These are phyloP conservation scores for Rosa chinensis DNA, from an alignment of 306 rosid species.

Conservation along the genomic window DNA sequence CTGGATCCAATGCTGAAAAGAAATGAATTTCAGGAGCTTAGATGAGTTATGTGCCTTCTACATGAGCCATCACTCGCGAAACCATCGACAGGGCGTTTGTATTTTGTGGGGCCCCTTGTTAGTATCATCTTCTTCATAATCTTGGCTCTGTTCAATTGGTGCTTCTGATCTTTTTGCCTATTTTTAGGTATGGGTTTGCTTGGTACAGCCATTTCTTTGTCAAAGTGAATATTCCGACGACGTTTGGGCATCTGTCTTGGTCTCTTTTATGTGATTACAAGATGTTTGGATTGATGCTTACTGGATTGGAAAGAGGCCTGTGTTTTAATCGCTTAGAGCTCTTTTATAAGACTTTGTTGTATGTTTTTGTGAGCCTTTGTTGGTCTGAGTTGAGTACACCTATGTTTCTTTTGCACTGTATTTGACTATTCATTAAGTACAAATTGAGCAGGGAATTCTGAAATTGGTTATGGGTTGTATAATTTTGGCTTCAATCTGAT, in stretches of 20 bases:
- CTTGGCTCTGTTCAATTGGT: constrained; percentile 68
- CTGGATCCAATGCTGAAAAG: constrained; percentile 20
- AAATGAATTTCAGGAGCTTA: constrained; percentile 89
- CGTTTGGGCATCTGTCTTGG: constrained; percentile 95
- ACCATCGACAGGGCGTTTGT: constrained; percentile 87
- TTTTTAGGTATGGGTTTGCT: constrained; percentile 84
- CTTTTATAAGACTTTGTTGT: not conserved
- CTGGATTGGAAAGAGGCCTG: constrained; percentile 94
- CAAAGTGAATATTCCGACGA: constrained; percentile 77
- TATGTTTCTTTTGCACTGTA: not conserved
- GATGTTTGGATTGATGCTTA: constrained; percentile 95
- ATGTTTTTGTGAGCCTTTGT: not conserved
- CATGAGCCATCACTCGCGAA: constrained; percentile 87
- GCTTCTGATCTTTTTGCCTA: constrained; percentile 71
- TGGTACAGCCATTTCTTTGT: constrained; percentile 98
- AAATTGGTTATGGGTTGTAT: not conserved
- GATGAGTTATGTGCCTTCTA: constrained; percentile 96
- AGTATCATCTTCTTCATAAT: constrained; percentile 59
- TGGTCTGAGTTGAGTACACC: not conserved
- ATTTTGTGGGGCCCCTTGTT: constrained; percentile 67
- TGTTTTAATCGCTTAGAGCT: constrained; percentile 13
- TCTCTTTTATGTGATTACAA: constrained; percentile 78
- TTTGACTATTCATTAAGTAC: not conserved
- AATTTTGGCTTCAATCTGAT: not conserved
- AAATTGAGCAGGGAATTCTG: not conserved